A percentile compares a stretch with the other conserved stretches of the same genome.
Evolutionary conservation across 805 yeast genomes (phyloP).

Genomic region (Isabelozyma gotoi): DNA sequence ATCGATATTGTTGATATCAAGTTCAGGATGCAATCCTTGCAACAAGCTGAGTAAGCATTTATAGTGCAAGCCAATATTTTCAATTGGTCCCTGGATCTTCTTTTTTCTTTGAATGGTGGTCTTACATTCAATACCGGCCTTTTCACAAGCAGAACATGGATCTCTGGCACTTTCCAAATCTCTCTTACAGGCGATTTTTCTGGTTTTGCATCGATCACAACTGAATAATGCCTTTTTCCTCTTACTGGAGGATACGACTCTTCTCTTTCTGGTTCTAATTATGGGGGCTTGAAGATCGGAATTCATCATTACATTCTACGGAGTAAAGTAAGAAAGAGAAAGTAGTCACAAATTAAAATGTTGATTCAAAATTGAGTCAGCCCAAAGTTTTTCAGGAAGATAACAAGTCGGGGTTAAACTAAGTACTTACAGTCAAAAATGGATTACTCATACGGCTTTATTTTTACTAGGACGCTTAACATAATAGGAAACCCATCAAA

Average conservation of each 20-base stretch:
- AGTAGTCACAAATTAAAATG: too few species aligned
- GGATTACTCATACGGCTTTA: too few species aligned
- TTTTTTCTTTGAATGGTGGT: slow-evolving; percentile 44
- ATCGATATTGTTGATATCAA: slow-evolving; percentile 43
- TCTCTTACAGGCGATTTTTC: slow-evolving; percentile 44
- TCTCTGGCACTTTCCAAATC: slow-evolving; percentile 20
- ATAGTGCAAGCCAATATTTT: slow-evolving; percentile 44
- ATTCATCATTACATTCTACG: not conserved
- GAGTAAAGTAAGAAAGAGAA: not conserved
- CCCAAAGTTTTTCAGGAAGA: too few species aligned
- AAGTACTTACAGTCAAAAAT: too few species aligned
- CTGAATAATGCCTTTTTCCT: slow-evolving; percentile 43
- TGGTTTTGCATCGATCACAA: slow-evolving; percentile 46
- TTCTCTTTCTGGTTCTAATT: slow-evolving; percentile 17
- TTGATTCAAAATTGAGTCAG: not conserved
- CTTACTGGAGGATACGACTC: slow-evolving; percentile 36
- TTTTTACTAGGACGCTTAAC: too few species aligned
- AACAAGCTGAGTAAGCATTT: slow-evolving; percentile 38
- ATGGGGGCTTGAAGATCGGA: not conserved
- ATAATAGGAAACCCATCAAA: too few species aligned
- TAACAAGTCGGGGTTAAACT: too few species aligned
- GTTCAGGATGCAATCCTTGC: slow-evolving; percentile 43
- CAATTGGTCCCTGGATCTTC: slow-evolving; percentile 40
- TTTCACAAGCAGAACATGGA: slow-evolving; percentile 40
- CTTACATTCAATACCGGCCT: slow-evolving; percentile 36